Percentiles rank a stretch among this genome's conserved stretches.
These are phyloP conservation scores for Abortiporus biennis DNA, from an alignment of 1,284 basidiomycete genomes.

Conservation along the genomic window DNA sequence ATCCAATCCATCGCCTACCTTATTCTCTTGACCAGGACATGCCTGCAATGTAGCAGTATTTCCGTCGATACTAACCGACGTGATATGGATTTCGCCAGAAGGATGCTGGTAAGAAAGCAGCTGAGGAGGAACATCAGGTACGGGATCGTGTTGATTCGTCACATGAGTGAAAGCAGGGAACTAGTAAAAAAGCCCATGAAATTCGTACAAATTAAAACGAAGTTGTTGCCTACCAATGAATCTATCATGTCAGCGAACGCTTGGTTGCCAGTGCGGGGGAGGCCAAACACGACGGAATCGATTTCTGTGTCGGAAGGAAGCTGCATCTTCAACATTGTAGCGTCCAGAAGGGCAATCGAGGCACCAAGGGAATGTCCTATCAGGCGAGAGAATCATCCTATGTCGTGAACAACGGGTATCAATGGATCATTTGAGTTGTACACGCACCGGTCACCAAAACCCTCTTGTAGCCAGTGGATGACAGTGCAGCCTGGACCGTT, in stretches of 20 bases:
- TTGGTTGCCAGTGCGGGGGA: slow-evolving; percentile 37
- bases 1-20: too few species aligned
- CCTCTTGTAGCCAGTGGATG: slow-evolving; percentile 27
- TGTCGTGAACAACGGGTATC: too few species aligned
- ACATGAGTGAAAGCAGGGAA: slow-evolving; percentile 24
- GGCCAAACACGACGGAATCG: slow-evolving; percentile 34
- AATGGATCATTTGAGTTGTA: too few species aligned
- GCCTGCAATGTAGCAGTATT: slow-evolving; percentile 18
- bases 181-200: slow-evolving; percentile 7
- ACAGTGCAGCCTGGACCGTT: slow-evolving; percentile 31
- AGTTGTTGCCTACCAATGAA: slow-evolving; percentile 7
- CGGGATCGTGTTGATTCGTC: slow-evolving; percentile 30
- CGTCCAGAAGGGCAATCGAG: slow-evolving; percentile 39
- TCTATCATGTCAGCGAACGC: slow-evolving; percentile 40
- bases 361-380: slow-evolving; percentile 28
- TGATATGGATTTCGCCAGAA: slow-evolving; percentile 29
- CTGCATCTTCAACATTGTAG: slow-evolving; percentile 32
- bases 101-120: slow-evolving; percentile 28
- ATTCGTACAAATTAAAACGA: background rate
- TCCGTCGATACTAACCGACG: slow-evolving; percentile 15
- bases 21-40: slow-evolving; percentile 26
- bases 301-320: slow-evolving; percentile 30
- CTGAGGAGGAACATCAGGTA: slow-evolving; percentile 29
- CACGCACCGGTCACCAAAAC: slow-evolving; percentile 37
- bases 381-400: slow-evolving; percentile 17